Conservation (phyloP, 495 filamentous ascomycete species). For the Neurospora africana region DNA sequence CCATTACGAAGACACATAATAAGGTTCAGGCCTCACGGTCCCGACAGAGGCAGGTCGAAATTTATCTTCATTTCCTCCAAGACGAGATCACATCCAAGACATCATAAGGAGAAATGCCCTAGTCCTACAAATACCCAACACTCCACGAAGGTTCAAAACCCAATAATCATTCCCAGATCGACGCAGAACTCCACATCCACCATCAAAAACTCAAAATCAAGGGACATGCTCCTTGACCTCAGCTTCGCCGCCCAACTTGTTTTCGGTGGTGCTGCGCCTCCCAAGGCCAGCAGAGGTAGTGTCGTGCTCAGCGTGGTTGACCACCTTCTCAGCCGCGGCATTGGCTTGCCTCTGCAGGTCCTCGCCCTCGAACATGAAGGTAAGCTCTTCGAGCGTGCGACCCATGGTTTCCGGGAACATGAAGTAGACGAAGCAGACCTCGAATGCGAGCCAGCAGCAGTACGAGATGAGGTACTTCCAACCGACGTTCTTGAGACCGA, state of each 20-base stretch:
- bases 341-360: slow-evolving; percentile 26
- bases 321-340: slow-evolving; percentile 31
- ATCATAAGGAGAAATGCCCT: background rate
- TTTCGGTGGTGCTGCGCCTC: background rate
- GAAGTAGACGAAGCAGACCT: slow-evolving; percentile 49
- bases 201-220: background rate
- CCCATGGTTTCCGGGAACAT: slow-evolving; percentile 55
- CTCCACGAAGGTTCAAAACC: background rate
- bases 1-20: background rate
- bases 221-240: slow-evolving; percentile 8
- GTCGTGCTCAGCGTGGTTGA: slow-evolving; percentile 10
- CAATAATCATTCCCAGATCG: background rate
- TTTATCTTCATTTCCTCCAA: background rate
- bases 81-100: background rate
- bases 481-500: slow-evolving; percentile 45
- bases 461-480: slow-evolving; percentile 48
- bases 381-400: slow-evolving; percentile 53
- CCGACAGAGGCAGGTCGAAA: background rate
- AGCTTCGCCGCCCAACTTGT: background rate
- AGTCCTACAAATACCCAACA: background rate
- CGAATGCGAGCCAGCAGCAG: slow-evolving; percentile 48
- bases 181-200: background rate
- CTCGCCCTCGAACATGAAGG: slow-evolving; percentile 43
- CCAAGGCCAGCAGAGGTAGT: background rate
- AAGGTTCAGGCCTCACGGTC: background rate